phyloP scores from a whole-genome alignment of 306 rosid species.

The Pachyrhizus erosus region DNA sequence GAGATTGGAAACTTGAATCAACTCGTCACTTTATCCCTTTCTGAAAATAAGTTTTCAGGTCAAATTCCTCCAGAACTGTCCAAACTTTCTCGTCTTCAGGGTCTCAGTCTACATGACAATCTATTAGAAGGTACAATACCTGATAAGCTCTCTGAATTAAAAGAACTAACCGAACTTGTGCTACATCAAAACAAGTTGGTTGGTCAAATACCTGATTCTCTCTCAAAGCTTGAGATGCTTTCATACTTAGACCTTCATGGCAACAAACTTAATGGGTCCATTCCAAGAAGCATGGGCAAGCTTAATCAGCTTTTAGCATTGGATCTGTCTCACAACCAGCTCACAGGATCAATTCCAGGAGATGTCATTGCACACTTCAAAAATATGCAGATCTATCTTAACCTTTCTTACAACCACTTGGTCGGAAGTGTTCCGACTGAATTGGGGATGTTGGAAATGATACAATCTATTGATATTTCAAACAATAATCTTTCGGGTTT shows the following conservation, averaged over 20 bases:
- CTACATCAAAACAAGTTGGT: conserved; percentile 66
- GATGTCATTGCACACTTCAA: conserved; percentile 55
- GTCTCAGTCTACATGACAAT: conserved; percentile 60
- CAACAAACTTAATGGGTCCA: conserved; percentile 70
- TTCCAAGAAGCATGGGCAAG: conserved; percentile 67
- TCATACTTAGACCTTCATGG: conserved; percentile 68
- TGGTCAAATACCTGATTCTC: conserved; percentile 73
- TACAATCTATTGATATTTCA: conserved; percentile 77
- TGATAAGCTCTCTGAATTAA: conserved; percentile 59
- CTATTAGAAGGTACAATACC: conserved; percentile 73
- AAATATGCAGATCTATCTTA: conserved; percentile 69
- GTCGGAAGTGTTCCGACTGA: conserved; percentile 70
- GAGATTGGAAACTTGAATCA: conserved; percentile 73
- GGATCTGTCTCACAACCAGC: conserved; percentile 76
- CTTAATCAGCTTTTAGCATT: conserved; percentile 55
- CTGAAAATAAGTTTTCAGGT: conserved; percentile 71
- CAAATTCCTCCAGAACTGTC: conserved; percentile 67
- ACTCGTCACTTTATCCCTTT: conserved; percentile 57
- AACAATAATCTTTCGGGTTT: conserved; percentile 77
- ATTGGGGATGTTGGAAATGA: conserved; percentile 76
- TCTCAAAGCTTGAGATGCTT: conserved; percentile 76
- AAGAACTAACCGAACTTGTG: conserved; percentile 51
- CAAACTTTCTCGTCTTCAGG: conserved; percentile 76
- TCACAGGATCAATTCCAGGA: conserved; percentile 68
- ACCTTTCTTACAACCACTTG: conserved; percentile 76